Conservation (phyloP, 192 early-diverging fungal species). For the Rhizophlyctis rosea region DNA sequence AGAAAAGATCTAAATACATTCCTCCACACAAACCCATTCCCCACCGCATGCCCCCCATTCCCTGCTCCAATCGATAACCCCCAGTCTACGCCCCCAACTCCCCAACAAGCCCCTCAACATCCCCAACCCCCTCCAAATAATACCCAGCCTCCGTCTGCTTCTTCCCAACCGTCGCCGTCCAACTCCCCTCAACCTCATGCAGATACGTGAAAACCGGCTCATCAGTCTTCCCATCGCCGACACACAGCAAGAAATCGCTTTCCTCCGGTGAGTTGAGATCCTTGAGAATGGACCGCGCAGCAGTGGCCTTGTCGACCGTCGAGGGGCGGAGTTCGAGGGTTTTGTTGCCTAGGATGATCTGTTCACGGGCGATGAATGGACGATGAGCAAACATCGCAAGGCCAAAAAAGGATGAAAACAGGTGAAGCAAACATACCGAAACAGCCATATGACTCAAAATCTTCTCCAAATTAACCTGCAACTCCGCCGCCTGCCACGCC, state of each 20-base stretch:
- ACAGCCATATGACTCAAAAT: conserved; percentile 89
- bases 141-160: conserved; percentile 92
- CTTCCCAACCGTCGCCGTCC: conserved; percentile 93
- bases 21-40: too few relatives aligned
- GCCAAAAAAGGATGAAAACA: not conserved
- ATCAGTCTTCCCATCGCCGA: conserved; percentile 96
- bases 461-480: conserved; percentile 96
- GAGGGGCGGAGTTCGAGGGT: conserved; percentile 95
- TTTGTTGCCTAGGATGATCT: conserved; percentile 94
- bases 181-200: conserved; percentile 40
- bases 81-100: conserved; percentile 6
- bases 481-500: conserved; percentile 95
- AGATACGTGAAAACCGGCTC: conserved; percentile 82
- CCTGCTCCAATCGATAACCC: too few relatives aligned
- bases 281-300: conserved; percentile 80
- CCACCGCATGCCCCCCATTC: too few relatives aligned
- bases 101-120: conserved; percentile 39
- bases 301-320: conserved; percentile 87
- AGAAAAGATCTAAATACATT: too few relatives aligned
- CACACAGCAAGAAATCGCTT: conserved; percentile 71
- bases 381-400: not conserved
- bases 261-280: conserved; percentile 55
- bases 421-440: conserved; percentile 48
- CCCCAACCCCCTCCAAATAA: conserved; percentile 68
- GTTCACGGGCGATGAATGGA: not conserved